A percentile compares a stretch with the other conserved stretches of the same genome.
phyloP scores from a whole-genome alignment of 208 protist species.

The Leptomonas pyrrhocoris region DNA sequence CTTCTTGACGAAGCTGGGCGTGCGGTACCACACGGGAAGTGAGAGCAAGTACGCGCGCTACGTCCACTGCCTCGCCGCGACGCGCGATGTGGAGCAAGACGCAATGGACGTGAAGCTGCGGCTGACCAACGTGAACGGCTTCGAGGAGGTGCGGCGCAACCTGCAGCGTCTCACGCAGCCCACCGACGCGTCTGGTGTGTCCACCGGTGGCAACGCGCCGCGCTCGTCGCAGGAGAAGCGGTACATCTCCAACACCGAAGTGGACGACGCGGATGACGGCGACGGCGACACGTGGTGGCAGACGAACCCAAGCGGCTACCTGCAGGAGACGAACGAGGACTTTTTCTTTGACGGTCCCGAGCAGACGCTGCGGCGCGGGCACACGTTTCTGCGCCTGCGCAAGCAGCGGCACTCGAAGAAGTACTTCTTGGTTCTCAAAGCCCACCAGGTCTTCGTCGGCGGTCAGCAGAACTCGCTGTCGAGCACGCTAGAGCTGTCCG shows the following conservation, averaged over 20 bases:
- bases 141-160: conserved; percentile 58
- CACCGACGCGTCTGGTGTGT: background rate
- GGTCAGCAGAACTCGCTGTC: conserved; percentile 49
- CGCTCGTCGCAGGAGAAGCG: conserved; percentile 24
- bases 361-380: conserved; percentile 34
- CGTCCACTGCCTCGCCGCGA: conserved; percentile 42
- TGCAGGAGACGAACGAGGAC: conserved; percentile 63
- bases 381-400: conserved; percentile 67
- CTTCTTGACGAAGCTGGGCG: conserved; percentile 39
- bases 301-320: conserved; percentile 21
- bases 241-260: conserved; percentile 29
- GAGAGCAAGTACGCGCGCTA: conserved; percentile 78
- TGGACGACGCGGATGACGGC: conserved; percentile 4
- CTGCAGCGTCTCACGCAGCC: conserved; percentile 31
- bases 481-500: conserved; percentile 44
- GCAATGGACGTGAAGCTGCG: conserved; percentile 61
- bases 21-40: conserved; percentile 50
- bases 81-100: conserved; percentile 27
- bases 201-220: background rate
- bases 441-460: conserved; percentile 44
- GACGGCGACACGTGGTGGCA: conserved; percentile 24
- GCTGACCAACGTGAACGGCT: conserved; percentile 55
- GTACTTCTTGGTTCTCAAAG: conserved; percentile 67
- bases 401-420: conserved; percentile 28
- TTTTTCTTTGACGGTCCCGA: conserved; percentile 75